Evolutionary conservation across 2,329 filamentous ascomycete genomes (phyloP), one percentile per base, ranked within the genome.

Genomic region (Chrysosporium keratinophilum): DNA sequence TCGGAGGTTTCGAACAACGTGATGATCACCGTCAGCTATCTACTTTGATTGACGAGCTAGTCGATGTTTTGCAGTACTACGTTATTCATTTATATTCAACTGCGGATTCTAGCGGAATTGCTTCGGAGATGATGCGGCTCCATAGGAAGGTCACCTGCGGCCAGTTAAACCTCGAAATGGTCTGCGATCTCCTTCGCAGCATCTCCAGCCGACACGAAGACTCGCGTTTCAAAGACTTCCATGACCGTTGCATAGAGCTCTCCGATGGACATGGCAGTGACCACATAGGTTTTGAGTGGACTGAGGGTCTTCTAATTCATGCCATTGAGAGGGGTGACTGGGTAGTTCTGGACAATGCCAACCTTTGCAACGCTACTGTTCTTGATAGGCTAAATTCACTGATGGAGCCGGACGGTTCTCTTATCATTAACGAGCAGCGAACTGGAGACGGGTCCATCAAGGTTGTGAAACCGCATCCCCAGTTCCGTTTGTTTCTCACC

Each of bases 301-400:
- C 95, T 1, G 91, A 98, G 66, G 93, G 94, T 54, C 81, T 94
- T 46, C 83, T 98, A 42, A 85, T 97, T 46, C 85, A 89, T 62
- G 91, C 93, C 41, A 76, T 97, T 10, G 79, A 94, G 64, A 76
- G 84, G 61, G 93, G 93, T 12, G 80, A 89, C 57, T 98, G 93
- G 93, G 76, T 98, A 15, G 84, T 98, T 10, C 81, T 98, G 19
- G 93, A 98, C 69, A 96, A 98, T 69, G 93, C 94, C 56, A 98
- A 98, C 64, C 78, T 98, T 54, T 98, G 94, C 72, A 96, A 86
- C 63, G 85, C 91, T 20, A 95, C 91, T 5, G 93, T 98, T 1
- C 78, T 98, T 9, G 93, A 98, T 69, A 81, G 94, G 57, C 74
- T 98, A 50, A 98, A 98, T 67, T 97, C 93, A 0, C 74, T 98